A percentile compares a stretch with the other conserved stretches of the same genome.
phyloP scores from a whole-genome alignment of 1,284 basidiomycete genomes.

The Heterobasidion occidentale region DNA sequence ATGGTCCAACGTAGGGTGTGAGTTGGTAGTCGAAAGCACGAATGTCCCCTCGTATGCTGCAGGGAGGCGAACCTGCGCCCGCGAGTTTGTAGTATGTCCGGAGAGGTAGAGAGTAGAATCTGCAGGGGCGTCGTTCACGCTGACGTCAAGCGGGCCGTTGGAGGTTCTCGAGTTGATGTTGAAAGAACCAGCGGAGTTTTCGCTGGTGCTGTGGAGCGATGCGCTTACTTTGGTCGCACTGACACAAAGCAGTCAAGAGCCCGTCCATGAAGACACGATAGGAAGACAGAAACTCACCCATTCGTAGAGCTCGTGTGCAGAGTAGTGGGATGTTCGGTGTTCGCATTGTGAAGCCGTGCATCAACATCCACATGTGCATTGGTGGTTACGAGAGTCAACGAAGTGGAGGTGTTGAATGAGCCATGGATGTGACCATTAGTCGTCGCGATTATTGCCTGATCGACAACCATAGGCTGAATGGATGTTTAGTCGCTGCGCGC shows the following conservation, averaged over 20 bases:
- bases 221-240: slow-evolving; percentile 24
- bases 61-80: slow-evolving; percentile 24
- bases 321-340: slow-evolving; percentile 16
- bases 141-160: slow-evolving; percentile 23
- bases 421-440: slow-evolving; percentile 33
- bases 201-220: slow-evolving; percentile 18
- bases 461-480: slow-evolving; percentile 27
- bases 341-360: slow-evolving; percentile 24
- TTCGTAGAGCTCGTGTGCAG: slow-evolving; percentile 26
- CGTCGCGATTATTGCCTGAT: slow-evolving; percentile 21
- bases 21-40: slow-evolving; percentile 19
- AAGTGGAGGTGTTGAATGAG: slow-evolving; percentile 26
- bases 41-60: slow-evolving; percentile 37
- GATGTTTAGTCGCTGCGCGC: not conserved
- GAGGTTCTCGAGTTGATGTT: slow-evolving; percentile 16
- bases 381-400: slow-evolving; percentile 27
- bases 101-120: slow-evolving; percentile 27
- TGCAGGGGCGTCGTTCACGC: slow-evolving; percentile 28
- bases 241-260: not conserved
- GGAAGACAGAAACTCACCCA: slow-evolving; percentile 21
- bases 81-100: slow-evolving; percentile 24
- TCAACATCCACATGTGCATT: slow-evolving; percentile 29
- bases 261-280: not conserved
- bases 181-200: slow-evolving; percentile 21
- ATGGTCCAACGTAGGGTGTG: slow-evolving; percentile 16